These are phyloP conservation scores for Plasmodium billcollinsi DNA, from an alignment of 169 alveolate genomes.

Conservation along the genomic window DNA sequence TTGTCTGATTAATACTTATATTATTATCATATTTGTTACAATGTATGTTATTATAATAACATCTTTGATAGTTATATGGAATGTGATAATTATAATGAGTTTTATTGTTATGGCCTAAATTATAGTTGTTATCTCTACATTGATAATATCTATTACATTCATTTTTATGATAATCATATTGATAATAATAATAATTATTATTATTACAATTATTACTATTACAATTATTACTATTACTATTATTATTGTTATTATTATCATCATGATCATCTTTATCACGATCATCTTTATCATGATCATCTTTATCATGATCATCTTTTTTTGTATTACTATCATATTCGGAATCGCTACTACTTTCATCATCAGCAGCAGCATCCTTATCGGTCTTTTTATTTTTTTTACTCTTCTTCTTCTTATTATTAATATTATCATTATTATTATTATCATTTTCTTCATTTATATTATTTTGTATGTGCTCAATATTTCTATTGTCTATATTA, in stretches of 20 bases:
- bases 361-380: not conserved
- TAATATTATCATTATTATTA: not conserved
- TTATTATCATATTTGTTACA: not conserved
- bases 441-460: not conserved
- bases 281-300: not conserved
- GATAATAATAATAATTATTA: not conserved
- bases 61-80: not conserved
- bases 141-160: not conserved
- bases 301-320: not conserved
- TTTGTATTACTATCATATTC: not conserved
- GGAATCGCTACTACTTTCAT: slow-evolving; percentile 1
- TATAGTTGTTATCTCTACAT: not conserved
- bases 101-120: not conserved
- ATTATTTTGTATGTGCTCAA: not conserved
- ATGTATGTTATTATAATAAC: not conserved
- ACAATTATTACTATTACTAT: not conserved
- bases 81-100: not conserved
- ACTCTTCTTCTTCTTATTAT: not conserved
- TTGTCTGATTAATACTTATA: not conserved
- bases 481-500: not conserved
- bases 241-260: not conserved
- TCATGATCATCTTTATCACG: not conserved
- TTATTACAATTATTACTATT: not conserved
- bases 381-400: not conserved
- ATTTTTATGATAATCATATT: not conserved